Conservation (phyloP, 495 filamentous ascomycete genomes). For the Saxophila tyrrhenica region DNA sequence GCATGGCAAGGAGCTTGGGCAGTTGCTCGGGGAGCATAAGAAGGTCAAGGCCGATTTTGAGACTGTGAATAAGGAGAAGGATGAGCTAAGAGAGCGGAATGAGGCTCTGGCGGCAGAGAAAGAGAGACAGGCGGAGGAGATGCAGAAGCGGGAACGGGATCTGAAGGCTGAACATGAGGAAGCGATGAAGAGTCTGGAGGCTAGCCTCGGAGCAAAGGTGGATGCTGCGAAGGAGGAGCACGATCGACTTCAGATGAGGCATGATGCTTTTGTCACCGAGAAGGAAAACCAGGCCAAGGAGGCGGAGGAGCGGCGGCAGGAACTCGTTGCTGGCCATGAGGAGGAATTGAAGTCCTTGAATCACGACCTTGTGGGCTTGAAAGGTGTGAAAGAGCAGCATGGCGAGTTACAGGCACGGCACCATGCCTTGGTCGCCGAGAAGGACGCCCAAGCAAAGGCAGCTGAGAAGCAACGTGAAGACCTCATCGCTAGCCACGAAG, state of each 20-base stretch:
- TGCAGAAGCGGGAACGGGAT: not conserved
- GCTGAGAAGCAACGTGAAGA: not conserved
- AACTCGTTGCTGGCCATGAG: not conserved
- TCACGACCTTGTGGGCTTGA: not conserved
- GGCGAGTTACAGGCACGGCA: too few relatives aligned
- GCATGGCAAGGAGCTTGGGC: not conserved
- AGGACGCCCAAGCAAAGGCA: not conserved
- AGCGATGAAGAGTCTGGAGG: not conserved
- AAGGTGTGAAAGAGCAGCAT: not conserved
- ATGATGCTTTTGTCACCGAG: not conserved
- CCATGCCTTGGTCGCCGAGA: not conserved
- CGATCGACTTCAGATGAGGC: not conserved
- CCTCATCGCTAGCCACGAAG: not conserved
- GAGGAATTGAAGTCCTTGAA: not conserved
- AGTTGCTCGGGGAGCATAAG: not conserved
- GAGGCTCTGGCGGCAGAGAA: not conserved
- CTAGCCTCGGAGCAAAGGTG: not conserved
- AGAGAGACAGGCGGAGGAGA: not conserved
- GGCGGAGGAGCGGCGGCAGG: not conserved
- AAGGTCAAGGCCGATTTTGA: not conserved
- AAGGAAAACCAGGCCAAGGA: slow-evolving; percentile 1
- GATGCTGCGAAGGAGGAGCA: not conserved
- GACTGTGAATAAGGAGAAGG: not conserved
- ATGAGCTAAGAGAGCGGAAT: not conserved
- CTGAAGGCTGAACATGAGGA: not conserved